These are phyloP conservation scores for Fusarium chlamydosporum DNA, from an alignment of 2,329 filamentous ascomycete genomes.

Conservation along the genomic window DNA sequence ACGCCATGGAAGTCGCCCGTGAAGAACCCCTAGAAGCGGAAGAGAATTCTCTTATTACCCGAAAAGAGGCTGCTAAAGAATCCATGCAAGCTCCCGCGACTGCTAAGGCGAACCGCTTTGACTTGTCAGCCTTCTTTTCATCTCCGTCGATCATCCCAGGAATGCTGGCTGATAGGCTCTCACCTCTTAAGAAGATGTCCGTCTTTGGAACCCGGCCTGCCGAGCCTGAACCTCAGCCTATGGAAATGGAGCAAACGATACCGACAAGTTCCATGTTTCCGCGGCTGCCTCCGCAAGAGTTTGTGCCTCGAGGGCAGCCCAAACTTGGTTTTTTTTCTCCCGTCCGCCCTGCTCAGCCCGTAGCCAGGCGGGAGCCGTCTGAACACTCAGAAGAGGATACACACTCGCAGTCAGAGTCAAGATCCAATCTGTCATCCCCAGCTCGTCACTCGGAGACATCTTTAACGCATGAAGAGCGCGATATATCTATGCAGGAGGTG, in stretches of 20 bases:
- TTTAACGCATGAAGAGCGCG: constrained; percentile 20
- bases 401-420: constrained; percentile 51
- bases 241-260: constrained; percentile 43
- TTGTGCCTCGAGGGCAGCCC: constrained; percentile 52
- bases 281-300: constrained; percentile 52
- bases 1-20: constrained; percentile 29
- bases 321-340: constrained; percentile 58
- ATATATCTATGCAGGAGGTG: constrained; percentile 7
- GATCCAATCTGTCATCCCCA: constrained; percentile 56
- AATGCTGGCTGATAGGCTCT: constrained; percentile 53
- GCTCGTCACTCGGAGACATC: constrained; percentile 16
- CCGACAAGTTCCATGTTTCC: constrained; percentile 61
- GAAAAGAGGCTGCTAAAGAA: constrained; percentile 40
- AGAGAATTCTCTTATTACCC: constrained; percentile 63
- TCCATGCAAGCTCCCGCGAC: constrained; percentile 40
- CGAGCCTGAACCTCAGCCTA: constrained; percentile 40
- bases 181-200: constrained; percentile 47
- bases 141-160: constrained; percentile 63
- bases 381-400: constrained; percentile 51
- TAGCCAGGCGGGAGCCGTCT: constrained; percentile 11
- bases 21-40: constrained; percentile 51
- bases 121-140: constrained; percentile 70
- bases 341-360: constrained; percentile 31
- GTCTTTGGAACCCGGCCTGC: constrained; percentile 32
- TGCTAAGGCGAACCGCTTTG: constrained; percentile 57